A percentile compares a stretch with the other conserved stretches of the same genome.
phyloP scores from a whole-genome alignment of 1,284 basidiomycete species.

The Ceratobasidium sp. region DNA sequence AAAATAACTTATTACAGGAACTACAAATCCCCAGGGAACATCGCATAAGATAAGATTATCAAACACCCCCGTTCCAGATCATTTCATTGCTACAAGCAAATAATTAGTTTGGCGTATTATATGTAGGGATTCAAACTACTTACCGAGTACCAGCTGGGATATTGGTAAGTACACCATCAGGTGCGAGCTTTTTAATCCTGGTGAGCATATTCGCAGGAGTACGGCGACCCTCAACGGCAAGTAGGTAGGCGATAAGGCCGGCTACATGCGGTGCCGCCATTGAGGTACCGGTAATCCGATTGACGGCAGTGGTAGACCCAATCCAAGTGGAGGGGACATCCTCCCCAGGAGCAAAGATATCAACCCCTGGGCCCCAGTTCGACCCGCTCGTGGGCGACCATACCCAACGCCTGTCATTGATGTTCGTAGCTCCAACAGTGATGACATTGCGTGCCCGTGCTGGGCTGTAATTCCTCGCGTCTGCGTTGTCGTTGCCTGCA shows the following conservation, averaged over 20 bases:
- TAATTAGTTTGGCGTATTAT: neutral
- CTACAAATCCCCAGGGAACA: neutral
- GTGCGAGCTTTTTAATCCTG: conserved; percentile 33
- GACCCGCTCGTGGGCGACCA: conserved; percentile 82
- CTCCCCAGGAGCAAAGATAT: conserved; percentile 55
- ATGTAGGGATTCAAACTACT: neutral
- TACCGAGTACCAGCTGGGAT: conserved; percentile 37
- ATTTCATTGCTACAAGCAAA: conserved; percentile 10
- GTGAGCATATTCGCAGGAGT: conserved; percentile 38
- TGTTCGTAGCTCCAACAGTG: conserved; percentile 55
- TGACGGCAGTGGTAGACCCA: conserved; percentile 34
- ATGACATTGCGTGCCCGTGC: conserved; percentile 53
- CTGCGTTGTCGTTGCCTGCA: conserved; percentile 50
- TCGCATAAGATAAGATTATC: neutral
- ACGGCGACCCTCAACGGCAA: conserved; percentile 33
- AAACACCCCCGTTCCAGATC: conserved; percentile 24
- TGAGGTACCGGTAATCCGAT: conserved; percentile 44
- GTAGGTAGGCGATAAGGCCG: conserved; percentile 44
- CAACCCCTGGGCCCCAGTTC: conserved; percentile 52
- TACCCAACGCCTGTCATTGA: conserved; percentile 49
- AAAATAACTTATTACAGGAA: neutral
- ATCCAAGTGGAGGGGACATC: conserved; percentile 49
- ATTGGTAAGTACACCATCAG: conserved; percentile 14
- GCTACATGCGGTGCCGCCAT: conserved; percentile 46
- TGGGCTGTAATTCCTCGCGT: conserved; percentile 54